phyloP scores from a whole-genome alignment of 345 rosid species.

The Firmiana major region DNA sequence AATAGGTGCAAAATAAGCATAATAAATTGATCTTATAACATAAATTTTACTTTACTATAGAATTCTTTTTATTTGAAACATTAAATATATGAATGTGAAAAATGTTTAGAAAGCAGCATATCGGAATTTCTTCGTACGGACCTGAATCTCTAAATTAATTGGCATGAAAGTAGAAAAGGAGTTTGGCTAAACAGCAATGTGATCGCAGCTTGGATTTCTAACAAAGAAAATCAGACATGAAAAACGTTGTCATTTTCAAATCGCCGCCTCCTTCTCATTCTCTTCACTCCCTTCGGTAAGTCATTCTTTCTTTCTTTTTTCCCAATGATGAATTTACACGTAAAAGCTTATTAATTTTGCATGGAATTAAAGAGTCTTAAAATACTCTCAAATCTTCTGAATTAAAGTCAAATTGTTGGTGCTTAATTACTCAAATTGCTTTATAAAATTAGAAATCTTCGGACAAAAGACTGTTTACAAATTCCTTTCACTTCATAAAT shows the following conservation, averaged over 20 bases:
- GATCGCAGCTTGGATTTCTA: neutral
- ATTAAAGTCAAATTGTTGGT: neutral
- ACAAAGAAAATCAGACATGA: neutral
- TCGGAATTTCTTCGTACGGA: neutral
- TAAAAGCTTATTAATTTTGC: neutral
- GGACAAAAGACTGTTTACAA: neutral
- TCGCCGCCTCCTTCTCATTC: neutral
- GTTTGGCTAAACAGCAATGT: neutral
- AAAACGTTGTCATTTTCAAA: slow-evolving; percentile 1
- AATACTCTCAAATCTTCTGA: neutral
- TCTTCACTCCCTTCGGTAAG: neutral
- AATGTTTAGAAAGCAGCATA: neutral
- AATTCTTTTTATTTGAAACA: too few relatives aligned
- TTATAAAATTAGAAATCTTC: neutral
- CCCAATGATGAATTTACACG: too few relatives aligned
- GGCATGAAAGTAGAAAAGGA: neutral
- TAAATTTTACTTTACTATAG: too few relatives aligned
- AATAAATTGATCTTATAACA: too few relatives aligned
- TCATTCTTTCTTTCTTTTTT: neutral
- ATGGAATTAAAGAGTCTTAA: neutral
- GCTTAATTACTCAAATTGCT: neutral
- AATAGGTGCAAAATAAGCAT: too few relatives aligned
- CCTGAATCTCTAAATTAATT: neutral
- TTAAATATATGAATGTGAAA: neutral
- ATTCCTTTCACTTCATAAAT: neutral